These are phyloP conservation scores for Heritiera fomes DNA, from an alignment of 345 rosid species.

Conservation along the genomic window DNA sequence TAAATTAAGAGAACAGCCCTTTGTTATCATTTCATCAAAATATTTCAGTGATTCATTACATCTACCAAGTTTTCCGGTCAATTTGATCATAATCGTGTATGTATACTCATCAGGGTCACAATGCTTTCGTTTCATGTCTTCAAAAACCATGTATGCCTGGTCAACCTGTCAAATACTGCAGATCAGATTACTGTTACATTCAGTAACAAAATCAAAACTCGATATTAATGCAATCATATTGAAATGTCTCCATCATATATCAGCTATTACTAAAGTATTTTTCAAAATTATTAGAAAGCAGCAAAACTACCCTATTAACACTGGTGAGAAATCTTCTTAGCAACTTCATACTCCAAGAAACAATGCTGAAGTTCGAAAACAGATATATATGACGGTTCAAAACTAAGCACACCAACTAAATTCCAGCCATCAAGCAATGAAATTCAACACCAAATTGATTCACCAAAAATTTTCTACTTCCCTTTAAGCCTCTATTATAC, in stretches of 20 bases:
- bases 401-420: background rate
- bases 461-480: too few relatives aligned
- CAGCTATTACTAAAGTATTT: background rate
- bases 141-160: slow-evolving; percentile 65
- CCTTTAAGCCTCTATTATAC: too few relatives aligned
- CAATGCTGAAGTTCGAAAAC: background rate
- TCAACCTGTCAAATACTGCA: slow-evolving; percentile 74
- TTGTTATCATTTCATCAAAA: slow-evolving; percentile 70
- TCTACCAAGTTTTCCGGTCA: slow-evolving; percentile 73
- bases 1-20: slow-evolving; percentile 52
- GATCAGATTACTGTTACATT: slow-evolving; percentile 48
- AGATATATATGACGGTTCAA: background rate
- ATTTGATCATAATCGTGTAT: slow-evolving; percentile 80
- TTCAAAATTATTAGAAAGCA: background rate
- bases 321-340: background rate
- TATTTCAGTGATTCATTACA: slow-evolving; percentile 51
- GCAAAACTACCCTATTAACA: background rate
- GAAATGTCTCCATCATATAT: background rate
- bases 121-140: slow-evolving; percentile 70
- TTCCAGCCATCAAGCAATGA: background rate
- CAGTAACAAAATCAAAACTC: background rate
- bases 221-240: background rate
- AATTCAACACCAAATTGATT: background rate
- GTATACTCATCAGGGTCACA: slow-evolving; percentile 80
- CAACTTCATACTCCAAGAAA: background rate